Base-by-base conservation (phyloP, 2,329 filamentous ascomycete species). In the Cladosporium sp. region DNA sequence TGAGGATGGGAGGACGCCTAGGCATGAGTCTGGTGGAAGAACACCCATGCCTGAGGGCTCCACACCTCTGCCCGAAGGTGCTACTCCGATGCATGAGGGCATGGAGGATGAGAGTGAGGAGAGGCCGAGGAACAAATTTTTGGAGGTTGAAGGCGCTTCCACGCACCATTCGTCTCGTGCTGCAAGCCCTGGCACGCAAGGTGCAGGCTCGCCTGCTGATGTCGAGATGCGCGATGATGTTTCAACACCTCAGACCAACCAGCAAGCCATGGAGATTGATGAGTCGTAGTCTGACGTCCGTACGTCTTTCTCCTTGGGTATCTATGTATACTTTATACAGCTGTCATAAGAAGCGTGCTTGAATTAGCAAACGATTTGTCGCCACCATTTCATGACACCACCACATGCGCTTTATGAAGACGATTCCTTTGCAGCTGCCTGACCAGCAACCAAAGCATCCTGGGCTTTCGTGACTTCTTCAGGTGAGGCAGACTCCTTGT, bases 401-500 rank as follows among this genome's bases (percentile, higher is more conserved):
- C 25, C 6, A 28, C 17, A 8, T 35, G 28, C 9, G 13, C 7
- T 48, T 35, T 32, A 39, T 62, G 56, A 71, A 25, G 66, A 65
- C 32, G 63, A 68, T 62, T 77, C 71, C n/a, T 66, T 68, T 53
- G 78, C 64, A 24, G 70, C 72, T 24, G 69, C 70, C 62, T 72
- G 68, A n/a, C 75, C 77, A 55, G 71, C 68, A 32, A 68, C 68
- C 48, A 75, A 64, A 4, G 74, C 73, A 22, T 75, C 72, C 57
- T 76, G 72, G 22, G 75, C 75, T 59, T 79, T 79, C 44, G 73
- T 74, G 62, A 78, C 66, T 56, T 80, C 75, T 51, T 75, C 75
- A 3, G 72, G 64, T 15, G 71, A 64, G 54, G 70, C 73, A 24
- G 73, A 67, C 20, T 72, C 71, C 62, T 76, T 75, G 64, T 71